phyloP scores from a whole-genome alignment of 2,329 filamentous ascomycete species.

The Ophiostoma himal-ulmi region DNA sequence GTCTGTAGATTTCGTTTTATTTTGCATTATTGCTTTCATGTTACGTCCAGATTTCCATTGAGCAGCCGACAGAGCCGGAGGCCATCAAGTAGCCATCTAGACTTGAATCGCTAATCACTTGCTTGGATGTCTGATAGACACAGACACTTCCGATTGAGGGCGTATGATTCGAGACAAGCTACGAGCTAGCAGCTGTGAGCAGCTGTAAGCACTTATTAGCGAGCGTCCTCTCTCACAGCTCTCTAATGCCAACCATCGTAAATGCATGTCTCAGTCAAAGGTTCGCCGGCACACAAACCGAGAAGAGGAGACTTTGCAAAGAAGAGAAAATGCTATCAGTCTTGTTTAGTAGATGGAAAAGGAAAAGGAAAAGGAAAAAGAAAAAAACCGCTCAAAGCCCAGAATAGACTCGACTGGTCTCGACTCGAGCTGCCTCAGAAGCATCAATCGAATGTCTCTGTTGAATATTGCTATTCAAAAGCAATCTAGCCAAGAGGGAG shows the following conservation, averaged over 20 bases:
- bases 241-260: not conserved
- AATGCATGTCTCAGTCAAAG: constrained; percentile 5
- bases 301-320: not conserved
- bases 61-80: not conserved
- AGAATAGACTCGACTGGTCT: not conserved
- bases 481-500: not conserved
- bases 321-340: not conserved
- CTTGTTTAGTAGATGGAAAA: not conserved
- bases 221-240: not conserved
- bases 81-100: not conserved
- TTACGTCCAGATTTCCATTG: not conserved
- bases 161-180: not conserved
- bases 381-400: not conserved
- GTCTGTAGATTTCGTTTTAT: too few species aligned
- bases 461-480: not conserved
- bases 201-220: not conserved
- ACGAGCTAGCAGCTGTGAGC: not conserved
- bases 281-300: constrained; percentile 3
- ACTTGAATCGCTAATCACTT: not conserved
- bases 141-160: not conserved
- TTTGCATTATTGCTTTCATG: too few species aligned
- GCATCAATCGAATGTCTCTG: not conserved
- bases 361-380: not conserved
- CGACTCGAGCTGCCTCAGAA: not conserved
- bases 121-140: not conserved